These are phyloP conservation scores for Silene noctiflora DNA, from an alignment of 179 eudicot species.

Conservation along the genomic window DNA sequence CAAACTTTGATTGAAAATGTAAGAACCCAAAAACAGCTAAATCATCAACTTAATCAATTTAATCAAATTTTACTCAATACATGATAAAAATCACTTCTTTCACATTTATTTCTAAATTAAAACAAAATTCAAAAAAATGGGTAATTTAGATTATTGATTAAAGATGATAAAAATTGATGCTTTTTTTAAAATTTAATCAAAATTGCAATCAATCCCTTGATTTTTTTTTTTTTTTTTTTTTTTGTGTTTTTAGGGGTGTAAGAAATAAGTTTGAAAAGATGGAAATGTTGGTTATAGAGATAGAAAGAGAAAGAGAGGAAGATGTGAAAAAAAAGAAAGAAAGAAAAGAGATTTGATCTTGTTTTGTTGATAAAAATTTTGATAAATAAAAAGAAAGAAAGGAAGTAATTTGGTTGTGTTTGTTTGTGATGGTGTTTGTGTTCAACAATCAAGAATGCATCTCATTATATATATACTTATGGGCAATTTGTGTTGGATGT, in stretches of 20 bases:
- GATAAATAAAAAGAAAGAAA: conserved; percentile 4
- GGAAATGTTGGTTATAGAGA: conserved; percentile 12
- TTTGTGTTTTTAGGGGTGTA: neutral
- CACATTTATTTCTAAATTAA: neutral
- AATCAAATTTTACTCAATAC: too few relatives aligned
- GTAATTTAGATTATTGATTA: neutral
- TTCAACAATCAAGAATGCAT: conserved; percentile 19
- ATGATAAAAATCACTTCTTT: neutral
- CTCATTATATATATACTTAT: conserved; percentile 32
- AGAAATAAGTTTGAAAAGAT: conserved; percentile 20
- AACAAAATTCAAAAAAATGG: neutral
- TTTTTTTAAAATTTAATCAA: neutral
- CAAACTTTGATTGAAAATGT: neutral
- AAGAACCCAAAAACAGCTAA: conserved; percentile 1
- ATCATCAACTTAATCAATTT: conserved; percentile 9
- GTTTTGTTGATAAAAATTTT: neutral
- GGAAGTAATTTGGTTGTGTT: conserved; percentile 18
- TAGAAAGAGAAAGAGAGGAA: conserved; percentile 5
- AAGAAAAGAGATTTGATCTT: conserved; percentile 23
- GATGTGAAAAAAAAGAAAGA: conserved; percentile 16
- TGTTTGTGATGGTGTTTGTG: neutral
- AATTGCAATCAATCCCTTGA: neutral
- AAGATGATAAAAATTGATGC: conserved; percentile 1
- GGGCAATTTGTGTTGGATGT: conserved; percentile 21
- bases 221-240: neutral